A percentile compares a stretch with the other conserved stretches of the same genome.
Evolutionary conservation across 495 filamentous ascomycete species (phyloP).

Genomic region (Penicillium chermesinum): DNA sequence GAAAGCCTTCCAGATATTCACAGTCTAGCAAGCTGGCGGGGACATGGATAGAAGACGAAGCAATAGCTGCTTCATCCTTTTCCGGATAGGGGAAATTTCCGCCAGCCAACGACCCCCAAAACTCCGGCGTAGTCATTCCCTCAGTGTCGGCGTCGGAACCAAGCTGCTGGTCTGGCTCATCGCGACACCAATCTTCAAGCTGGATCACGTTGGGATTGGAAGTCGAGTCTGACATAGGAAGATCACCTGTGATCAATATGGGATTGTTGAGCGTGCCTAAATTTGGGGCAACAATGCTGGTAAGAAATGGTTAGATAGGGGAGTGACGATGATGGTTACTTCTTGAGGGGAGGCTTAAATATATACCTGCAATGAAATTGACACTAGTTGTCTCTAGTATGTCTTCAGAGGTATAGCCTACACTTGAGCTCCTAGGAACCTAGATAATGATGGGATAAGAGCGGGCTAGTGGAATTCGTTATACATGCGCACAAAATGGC

Average conservation of each 20-base stretch:
- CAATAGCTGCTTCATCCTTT: not conserved
- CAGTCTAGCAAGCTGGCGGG: not conserved
- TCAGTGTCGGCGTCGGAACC: constrained; percentile 7
- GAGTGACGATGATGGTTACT: not conserved
- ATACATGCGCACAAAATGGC: not conserved
- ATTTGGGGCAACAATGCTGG: not conserved
- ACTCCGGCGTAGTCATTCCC: constrained; percentile 5
- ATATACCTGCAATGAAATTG: not conserved
- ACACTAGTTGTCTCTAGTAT: not conserved
- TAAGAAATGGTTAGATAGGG: not conserved
- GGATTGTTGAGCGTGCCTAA: constrained; percentile 2
- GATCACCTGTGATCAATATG: constrained; percentile 5
- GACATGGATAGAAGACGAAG: constrained; percentile 2
- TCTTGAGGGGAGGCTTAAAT: not conserved
- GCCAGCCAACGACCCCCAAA: constrained; percentile 1
- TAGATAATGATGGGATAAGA: not conserved
- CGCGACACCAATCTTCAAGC: not conserved
- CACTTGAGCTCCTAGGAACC: not conserved
- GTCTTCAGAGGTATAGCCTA: not conserved
- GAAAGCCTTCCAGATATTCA: too few species aligned
- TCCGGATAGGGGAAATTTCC: not conserved
- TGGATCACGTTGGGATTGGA: too few species aligned
- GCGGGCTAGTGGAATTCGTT: not conserved
- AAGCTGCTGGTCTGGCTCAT: constrained; percentile 6
- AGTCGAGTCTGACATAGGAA: constrained; percentile 2